Evolutionary conservation across 169 alveolate species (phyloP), one percentile per base, ranked within the genome.

Genomic region (Plasmodium chabaudi): DNA sequence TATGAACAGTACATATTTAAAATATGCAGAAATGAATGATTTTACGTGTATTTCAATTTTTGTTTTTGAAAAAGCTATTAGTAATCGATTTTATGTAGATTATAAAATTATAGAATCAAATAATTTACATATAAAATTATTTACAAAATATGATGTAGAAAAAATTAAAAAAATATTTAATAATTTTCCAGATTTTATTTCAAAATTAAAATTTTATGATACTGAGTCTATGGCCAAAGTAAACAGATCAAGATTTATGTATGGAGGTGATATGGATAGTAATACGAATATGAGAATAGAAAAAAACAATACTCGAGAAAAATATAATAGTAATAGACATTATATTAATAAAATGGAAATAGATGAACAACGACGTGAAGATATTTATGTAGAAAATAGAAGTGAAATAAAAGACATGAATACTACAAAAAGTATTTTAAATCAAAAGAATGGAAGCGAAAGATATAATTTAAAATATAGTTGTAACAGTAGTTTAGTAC

Each of bases 71-170:
- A 61, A 55, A 55, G 51, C 55, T 15, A 25, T 82, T 46, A 82
- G 55, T 46, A 82, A 82, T 27, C 57, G 68, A 34, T 82, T 82
- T 23, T 67, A 65, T 53, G 67, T 65, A 17, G 90, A 82, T 82
- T 82, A 82, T 61, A 67, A 55, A 67, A 55, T 82, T 27, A 67
- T 82, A 49, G 84, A 82, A 27, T 79, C 47, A 6, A 82, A 82
- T 53, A 70, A 60, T 60, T 23, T 82, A 53, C 13, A 27, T 56
- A 82, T 68, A 15, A 82, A 82, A 61, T 53, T 82, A 12, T 82
- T 82, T 27, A 82, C 84, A 49, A 49, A 82, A 34, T 15, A 82
- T 23, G 57, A 61, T 59, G 34, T 65, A 1, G 10, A 12, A 17
- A 65, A 68, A 60, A 59, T 27, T 9, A 82, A 65, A 42, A 55